These are phyloP conservation scores for Coemansia sp. DNA, from an alignment of 192 early-diverging fungal species.

Conservation along the genomic window DNA sequence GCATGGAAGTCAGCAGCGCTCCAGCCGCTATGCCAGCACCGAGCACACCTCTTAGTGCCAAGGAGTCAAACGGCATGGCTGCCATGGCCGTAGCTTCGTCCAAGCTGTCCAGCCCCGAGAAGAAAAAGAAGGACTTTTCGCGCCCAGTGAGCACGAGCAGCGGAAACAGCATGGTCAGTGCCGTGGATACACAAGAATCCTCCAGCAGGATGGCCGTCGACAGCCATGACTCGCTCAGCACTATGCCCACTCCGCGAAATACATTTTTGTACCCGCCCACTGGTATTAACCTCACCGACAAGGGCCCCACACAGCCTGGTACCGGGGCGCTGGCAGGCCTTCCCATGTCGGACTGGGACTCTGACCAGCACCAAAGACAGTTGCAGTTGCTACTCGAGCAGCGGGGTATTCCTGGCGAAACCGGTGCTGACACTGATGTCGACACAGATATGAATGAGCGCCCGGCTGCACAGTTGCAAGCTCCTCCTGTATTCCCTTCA, in stretches of 20 bases:
- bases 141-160: slow-evolving; percentile 52
- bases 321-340: background rate
- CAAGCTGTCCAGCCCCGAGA: slow-evolving; percentile 19
- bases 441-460: background rate
- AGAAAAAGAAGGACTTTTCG: slow-evolving; percentile 31
- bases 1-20: slow-evolving; percentile 4
- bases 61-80: slow-evolving; percentile 14
- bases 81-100: slow-evolving; percentile 18
- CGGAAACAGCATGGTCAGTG: slow-evolving; percentile 45
- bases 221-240: slow-evolving; percentile 47
- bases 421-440: background rate
- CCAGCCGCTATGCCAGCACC: slow-evolving; percentile 7
- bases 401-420: slow-evolving; percentile 22
- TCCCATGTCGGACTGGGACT: slow-evolving; percentile 28
- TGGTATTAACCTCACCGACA: slow-evolving; percentile 37
- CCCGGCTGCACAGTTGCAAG: background rate
- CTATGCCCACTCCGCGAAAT: slow-evolving; percentile 55
- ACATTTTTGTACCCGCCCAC: slow-evolving; percentile 52
- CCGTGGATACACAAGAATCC: slow-evolving; percentile 22
- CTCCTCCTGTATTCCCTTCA: slow-evolving; percentile 13
- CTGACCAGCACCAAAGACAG: slow-evolving; percentile 42
- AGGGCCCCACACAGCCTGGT: slow-evolving; percentile 6
- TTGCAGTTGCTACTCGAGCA: slow-evolving; percentile 43
- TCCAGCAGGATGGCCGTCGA: slow-evolving; percentile 25
- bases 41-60: background rate